Evolutionary conservation across 1,284 basidiomycete genomes (phyloP), one percentile per base, ranked within the genome.

Genomic region (Hemileia vastatrix): DNA sequence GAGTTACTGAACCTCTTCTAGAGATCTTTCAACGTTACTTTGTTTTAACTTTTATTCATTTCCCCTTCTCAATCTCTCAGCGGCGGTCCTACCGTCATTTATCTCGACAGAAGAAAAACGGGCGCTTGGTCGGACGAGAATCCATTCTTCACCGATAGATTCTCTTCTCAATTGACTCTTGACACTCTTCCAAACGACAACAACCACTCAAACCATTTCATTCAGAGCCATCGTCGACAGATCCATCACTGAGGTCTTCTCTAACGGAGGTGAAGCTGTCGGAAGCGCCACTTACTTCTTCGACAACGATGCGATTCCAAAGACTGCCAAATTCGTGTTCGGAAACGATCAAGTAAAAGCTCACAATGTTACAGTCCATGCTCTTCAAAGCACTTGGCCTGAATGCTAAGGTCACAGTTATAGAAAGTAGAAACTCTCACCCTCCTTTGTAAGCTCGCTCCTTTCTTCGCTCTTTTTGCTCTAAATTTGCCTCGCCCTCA

Each of bases 121-220:
- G 70, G 69, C 11, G 65, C 64, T 1, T 77, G n/a, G n/a, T n/a
- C n/a, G n/a, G n/a, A 73, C 60, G 65, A 68, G 19, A 71, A 74
- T 57, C 71, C 72, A 6, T 73, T 75, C 63, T 77, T 74, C 66
- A 76, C 75, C 45, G 71, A 77, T 66, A 71, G 74, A 64, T 52
- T 66, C 45, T n/a, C n/a, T n/a, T n/a, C n/a, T n/a, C n/a, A n/a
- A n/a, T n/a, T n/a, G n/a, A n/a, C n/a, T n/a, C n/a, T n/a, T 53
- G 56, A 58, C 53, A 65, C 67, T 43, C 65, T 55, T 2, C 33
- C 58, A 5, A 49, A 44, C 40, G 31, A 36, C 43, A 47, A 36
- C 18, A 27, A 32, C 27, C 21, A 57, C 15, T 63, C 58, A 45
- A 40, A n/a, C 6, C n/a, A n/a, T n/a, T n/a, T n/a, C n/a, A n/a